phyloP scores from a whole-genome alignment of 768 basidiomycete species.

The Pseudohyphozyma bogoriensis region DNA sequence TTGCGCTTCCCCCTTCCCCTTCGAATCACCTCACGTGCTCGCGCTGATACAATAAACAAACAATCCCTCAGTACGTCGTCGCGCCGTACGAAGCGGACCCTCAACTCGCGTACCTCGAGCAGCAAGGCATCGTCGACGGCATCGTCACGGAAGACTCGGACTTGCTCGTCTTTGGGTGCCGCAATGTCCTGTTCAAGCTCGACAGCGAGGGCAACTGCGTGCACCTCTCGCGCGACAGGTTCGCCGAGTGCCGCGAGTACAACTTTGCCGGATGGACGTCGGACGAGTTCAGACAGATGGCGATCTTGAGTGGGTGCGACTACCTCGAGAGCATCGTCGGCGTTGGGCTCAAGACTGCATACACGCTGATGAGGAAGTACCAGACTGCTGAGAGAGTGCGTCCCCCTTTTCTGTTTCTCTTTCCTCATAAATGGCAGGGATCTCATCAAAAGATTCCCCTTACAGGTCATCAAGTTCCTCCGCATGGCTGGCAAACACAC shows the following conservation, averaged over 20 bases:
- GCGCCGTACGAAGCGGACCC: conserved; percentile 99
- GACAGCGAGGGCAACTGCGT: conserved; percentile 49
- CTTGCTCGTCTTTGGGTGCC: conserved; percentile 92
- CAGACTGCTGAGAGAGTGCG: conserved; percentile 64
- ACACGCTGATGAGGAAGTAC: conserved; percentile 66
- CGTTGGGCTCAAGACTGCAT: conserved; percentile 88
- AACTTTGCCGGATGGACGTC: conserved; percentile 84
- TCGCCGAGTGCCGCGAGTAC: conserved; percentile 48
- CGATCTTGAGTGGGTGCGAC: conserved; percentile 69
- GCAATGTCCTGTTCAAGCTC: conserved; percentile 84
- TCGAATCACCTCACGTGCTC: background rate
- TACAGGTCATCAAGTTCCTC: conserved; percentile 55
- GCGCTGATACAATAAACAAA: too few species aligned
- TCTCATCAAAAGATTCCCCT: too few species aligned
- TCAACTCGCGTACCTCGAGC: conserved; percentile 86
- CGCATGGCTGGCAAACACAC: conserved; percentile 71
- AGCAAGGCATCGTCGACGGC: conserved; percentile 67
- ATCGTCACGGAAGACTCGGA: conserved; percentile 98
- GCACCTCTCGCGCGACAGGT: conserved; percentile 38
- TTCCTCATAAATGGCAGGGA: background rate
- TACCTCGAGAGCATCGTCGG: conserved; percentile 85
- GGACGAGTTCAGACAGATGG: conserved; percentile 72
- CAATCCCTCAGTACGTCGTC: conserved; percentile 60
- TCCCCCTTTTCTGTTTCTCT: background rate
- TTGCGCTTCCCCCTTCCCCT: background rate